phyloP scores from a whole-genome alignment of 2,329 filamentous ascomycete genomes.

The Exophiala viscosa region DNA sequence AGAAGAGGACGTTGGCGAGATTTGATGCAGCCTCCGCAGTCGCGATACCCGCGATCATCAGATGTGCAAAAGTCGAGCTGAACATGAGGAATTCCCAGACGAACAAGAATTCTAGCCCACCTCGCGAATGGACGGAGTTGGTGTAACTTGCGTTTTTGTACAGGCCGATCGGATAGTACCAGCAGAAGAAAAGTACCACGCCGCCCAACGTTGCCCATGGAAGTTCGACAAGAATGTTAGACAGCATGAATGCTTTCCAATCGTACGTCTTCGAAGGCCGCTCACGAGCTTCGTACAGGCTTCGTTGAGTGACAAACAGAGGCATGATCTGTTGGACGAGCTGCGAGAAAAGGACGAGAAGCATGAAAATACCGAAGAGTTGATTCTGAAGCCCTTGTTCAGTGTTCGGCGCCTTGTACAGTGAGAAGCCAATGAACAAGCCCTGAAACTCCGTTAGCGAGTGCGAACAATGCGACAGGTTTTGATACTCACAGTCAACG shows the following conservation, averaged over 20 bases:
- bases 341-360: slow-evolving; percentile 27
- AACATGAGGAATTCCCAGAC: slow-evolving; percentile 66
- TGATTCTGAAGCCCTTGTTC: slow-evolving; percentile 30
- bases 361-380: slow-evolving; percentile 30
- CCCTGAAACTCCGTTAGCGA: slow-evolving; percentile 32
- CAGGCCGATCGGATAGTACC: slow-evolving; percentile 62
- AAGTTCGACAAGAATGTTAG: slow-evolving; percentile 68
- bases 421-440: slow-evolving; percentile 30
- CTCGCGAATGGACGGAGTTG: slow-evolving; percentile 67
- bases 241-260: slow-evolving; percentile 68
- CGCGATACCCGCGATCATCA: slow-evolving; percentile 72
- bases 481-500: slow-evolving; percentile 39
- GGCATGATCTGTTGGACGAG: slow-evolving; percentile 53
- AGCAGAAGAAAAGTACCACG: slow-evolving; percentile 60
- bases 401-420: slow-evolving; percentile 20
- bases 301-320: slow-evolving; percentile 53
- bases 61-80: slow-evolving; percentile 64
- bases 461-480: not conserved
- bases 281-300: slow-evolving; percentile 58
- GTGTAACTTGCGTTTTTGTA: slow-evolving; percentile 52
- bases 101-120: slow-evolving; percentile 63
- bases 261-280: slow-evolving; percentile 66
- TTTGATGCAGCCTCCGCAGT: slow-evolving; percentile 64
- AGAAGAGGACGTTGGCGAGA: slow-evolving; percentile 58
- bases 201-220: slow-evolving; percentile 61